phyloP scores from a whole-genome alignment of 345 rosid species.

The Brassica nigra region DNA sequence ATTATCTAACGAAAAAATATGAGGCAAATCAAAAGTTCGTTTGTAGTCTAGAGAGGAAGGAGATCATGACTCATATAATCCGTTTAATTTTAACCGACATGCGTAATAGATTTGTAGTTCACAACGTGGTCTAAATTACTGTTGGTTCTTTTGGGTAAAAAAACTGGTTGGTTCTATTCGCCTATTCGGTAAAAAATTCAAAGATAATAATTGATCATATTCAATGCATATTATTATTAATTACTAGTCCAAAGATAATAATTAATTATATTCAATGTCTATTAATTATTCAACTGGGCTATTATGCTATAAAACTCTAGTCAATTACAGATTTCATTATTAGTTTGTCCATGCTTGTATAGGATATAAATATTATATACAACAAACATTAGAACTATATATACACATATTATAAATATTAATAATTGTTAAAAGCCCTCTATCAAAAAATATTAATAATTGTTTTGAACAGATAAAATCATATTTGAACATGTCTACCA shows the following conservation, averaged over 20 bases:
- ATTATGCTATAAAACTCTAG: not conserved
- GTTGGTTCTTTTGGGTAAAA: not conserved
- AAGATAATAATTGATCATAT: not conserved
- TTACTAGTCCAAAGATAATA: too few species aligned
- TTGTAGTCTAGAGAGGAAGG: not conserved
- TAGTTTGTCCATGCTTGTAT: not conserved
- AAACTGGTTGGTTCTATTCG: not conserved
- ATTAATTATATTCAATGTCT: too few species aligned
- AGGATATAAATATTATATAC: not conserved
- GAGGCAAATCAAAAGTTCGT: not conserved
- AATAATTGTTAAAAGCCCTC: not conserved
- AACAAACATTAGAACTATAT: not conserved
- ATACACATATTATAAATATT: not conserved
- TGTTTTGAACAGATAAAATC: not conserved
- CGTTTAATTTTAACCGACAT: not conserved
- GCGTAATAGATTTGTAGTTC: not conserved
- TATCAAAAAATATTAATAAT: not conserved
- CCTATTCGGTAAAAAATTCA: not conserved
- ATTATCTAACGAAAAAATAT: slow-evolving; percentile 12
- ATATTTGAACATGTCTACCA: not conserved
- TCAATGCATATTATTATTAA: too few species aligned
- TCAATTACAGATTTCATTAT: not conserved
- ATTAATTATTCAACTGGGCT: not conserved
- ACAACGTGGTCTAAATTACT: not conserved
- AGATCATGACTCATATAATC: not conserved